These are phyloP conservation scores for Daucus carota DNA, from an alignment of 129 eudicot genomes.

Conservation along the genomic window DNA sequence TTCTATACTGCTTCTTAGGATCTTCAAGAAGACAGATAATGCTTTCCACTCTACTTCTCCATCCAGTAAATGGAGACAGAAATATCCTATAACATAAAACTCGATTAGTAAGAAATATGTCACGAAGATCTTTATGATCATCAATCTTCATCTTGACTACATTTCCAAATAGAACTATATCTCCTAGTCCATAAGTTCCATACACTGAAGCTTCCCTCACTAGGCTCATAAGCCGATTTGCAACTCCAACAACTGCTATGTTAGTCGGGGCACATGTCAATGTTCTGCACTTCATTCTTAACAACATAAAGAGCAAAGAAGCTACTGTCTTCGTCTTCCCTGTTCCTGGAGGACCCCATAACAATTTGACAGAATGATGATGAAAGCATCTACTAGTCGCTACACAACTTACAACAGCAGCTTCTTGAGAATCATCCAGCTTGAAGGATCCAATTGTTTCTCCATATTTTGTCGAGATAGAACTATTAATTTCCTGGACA, in stretches of 20 bases:
- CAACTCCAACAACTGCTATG: conserved; percentile 12
- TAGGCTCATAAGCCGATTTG: conserved; percentile 4
- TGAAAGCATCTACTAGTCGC: conserved; percentile 39
- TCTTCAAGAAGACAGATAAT: conserved; percentile 33
- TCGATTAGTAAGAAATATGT: background rate
- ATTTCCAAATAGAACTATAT: conserved; percentile 16
- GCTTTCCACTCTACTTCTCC: conserved; percentile 14
- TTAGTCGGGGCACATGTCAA: conserved; percentile 8
- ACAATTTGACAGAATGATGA: conserved; percentile 30
- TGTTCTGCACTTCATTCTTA: background rate
- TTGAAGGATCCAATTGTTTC: conserved; percentile 13
- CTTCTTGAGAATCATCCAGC: conserved; percentile 50
- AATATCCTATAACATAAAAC: background rate
- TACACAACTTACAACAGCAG: conserved; percentile 45
- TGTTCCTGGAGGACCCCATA: conserved; percentile 93
- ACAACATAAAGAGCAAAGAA: background rate
- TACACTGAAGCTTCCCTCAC: background rate
- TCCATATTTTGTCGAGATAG: background rate
- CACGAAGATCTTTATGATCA: conserved; percentile 13
- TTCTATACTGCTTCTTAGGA: conserved; percentile 20
- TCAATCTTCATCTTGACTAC: conserved; percentile 14
- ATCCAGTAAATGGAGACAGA: conserved; percentile 15
- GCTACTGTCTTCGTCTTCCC: conserved; percentile 51
- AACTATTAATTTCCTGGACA: conserved; percentile 3
- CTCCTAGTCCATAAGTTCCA: conserved; percentile 17